Base-by-base conservation (phyloP, 495 filamentous ascomycete genomes). In the Aspergillus ostianus region DNA sequence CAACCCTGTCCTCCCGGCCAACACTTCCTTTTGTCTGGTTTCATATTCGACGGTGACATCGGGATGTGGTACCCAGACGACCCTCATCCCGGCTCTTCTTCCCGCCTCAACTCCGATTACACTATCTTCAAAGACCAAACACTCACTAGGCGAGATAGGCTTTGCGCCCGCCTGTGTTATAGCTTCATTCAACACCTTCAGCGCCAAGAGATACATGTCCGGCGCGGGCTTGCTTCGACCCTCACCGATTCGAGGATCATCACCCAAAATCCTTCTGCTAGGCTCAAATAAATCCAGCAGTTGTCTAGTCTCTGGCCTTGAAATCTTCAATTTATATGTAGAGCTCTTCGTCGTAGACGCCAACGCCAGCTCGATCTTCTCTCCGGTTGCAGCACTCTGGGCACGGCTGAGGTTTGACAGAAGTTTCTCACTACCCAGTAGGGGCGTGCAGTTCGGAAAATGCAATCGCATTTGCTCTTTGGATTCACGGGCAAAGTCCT, bases 61-160 rank as follows among this genome's bases (percentile, higher is more conserved):
- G 19, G 56, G 32, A 70, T 77, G 70, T 47, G 77, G 77, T 19
- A 77, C 71, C 73, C 77, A 78, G 53, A 71, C 51, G 29, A 80
- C 74, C 60, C 77, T 69, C 77, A 80, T 79, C 2, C 76, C 76
- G 20, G 77, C 76, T 51, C 71, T 45, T 66, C 73, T 73, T 45
- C 68, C 76, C 57, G 77, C 76, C 60, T 76, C 73, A 5, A 78
- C 75, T 15, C 77, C 76, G 50, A 66, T 66, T 15, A 78, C 60
- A 30, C 68, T 73, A 70, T 80, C 76, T 62, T 77, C 77, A 55
- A 78, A 78, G 9, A 80, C 77, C 57, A 78, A 61, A 66, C 73
- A 80, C 58, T 80, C 76, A 12, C 64, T 57, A 2, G 67, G 55
- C 45, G 47, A 60, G 9, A 77, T 63, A 8, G 36, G 23, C 3